These are phyloP conservation scores for Raddia guianensis DNA, from an alignment of 176 grass and related monocot genomes.

Conservation along the genomic window DNA sequence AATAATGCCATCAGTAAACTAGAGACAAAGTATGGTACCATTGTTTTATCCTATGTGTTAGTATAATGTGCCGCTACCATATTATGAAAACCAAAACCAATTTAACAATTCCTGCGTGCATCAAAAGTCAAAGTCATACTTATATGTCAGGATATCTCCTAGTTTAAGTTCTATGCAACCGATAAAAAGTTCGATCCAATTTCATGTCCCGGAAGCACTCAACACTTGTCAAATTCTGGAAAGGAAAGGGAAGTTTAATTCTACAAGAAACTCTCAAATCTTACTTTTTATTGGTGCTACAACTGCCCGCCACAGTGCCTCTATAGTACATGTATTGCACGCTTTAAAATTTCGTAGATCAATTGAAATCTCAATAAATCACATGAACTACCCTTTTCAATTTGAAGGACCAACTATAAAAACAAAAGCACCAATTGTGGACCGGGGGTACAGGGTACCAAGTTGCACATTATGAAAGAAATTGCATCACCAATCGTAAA, in stretches of 20 bases:
- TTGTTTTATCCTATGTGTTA: background rate
- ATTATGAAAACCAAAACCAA: background rate
- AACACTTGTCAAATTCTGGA: background rate
- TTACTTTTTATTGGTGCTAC: conserved; percentile 12
- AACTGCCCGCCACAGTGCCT: background rate
- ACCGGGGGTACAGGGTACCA: background rate
- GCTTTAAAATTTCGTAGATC: background rate
- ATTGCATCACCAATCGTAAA: background rate
- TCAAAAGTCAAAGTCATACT: background rate
- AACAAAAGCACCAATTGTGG: background rate
- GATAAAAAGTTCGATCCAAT: conserved; percentile 16
- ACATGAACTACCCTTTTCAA: background rate
- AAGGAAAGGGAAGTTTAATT: background rate
- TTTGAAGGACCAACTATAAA: conserved; percentile 14
- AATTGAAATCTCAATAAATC: conserved; percentile 12
- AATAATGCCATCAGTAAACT: background rate
- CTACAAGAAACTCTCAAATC: background rate
- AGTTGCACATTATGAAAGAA: background rate
- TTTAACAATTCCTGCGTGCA: background rate
- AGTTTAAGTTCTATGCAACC: background rate
- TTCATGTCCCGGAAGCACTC: background rate
- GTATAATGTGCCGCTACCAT: background rate
- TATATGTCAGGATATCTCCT: background rate
- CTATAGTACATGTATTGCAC: conserved; percentile 8
- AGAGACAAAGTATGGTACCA: background rate